Base-by-base conservation (phyloP, 768 basidiomycete species). In the Lactarius hatsudake region DNA sequence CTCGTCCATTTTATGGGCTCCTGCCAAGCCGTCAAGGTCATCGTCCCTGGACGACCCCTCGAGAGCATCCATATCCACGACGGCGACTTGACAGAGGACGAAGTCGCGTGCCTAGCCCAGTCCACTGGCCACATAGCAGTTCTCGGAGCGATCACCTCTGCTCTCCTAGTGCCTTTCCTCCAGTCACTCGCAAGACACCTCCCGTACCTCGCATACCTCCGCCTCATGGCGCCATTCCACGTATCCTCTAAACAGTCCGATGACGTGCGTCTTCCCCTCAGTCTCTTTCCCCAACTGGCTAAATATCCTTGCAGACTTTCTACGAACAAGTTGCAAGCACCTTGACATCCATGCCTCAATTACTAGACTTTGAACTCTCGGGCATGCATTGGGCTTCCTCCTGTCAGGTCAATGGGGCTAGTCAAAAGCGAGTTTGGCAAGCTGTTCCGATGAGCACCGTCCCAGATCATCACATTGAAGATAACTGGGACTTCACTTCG, bases 1-100 rank as follows among this genome's bases (percentile, higher is more conserved):
- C 79, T 92, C 64, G 76, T 78, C 59, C 83, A 86, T 53, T 87
- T 91, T 74, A 81, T 83, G 61, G 90, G 89, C 26, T 85, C 89
- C 23, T 78, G 83, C 38, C 76, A 81, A 59, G 81, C 81, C 26
- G 87, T 89, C 28, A 77, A 79, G 61, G 75, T 78, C 30, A 77
- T 91, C 71, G 81, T 89, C 3, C 88, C 87, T 54, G 85, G 86
- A 18, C 84, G 90, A 26, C 89, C 90, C 12, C 80, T 91, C 45
- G 78, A 83, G 67, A 82, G 81, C 72, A 81, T 92, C 59, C 84
- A 86, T 74, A 81, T 92, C 63, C 82, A 81, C 65, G 83, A 81
- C n/a, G 81, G 85, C 36, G 84, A 85, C 75, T 77, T 90, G 68
- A 79, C 83, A 28, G 84, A 86, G 70, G 83, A 82, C 32, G 81